These are phyloP conservation scores for Aspergillus pseudotamarii DNA, from an alignment of 2,329 filamentous ascomycete genomes.

Conservation along the genomic window DNA sequence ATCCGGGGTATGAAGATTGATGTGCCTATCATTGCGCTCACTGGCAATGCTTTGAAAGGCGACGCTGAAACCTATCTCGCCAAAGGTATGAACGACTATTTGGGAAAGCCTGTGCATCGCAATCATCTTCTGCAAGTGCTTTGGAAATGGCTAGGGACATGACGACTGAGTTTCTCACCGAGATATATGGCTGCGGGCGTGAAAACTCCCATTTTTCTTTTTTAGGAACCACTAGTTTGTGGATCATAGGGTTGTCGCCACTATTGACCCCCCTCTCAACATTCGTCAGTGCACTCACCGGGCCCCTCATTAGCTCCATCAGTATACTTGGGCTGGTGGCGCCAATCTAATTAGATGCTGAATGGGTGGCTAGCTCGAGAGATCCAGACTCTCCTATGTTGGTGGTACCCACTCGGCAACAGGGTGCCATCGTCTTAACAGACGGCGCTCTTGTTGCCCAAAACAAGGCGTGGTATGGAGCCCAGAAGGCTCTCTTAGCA, in stretches of 20 bases:
- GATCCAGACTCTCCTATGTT: not conserved
- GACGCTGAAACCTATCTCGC: constrained; percentile 57
- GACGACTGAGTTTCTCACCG: not conserved
- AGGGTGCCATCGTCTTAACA: not conserved
- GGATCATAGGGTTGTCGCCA: not conserved
- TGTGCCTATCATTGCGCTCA: constrained; percentile 58
- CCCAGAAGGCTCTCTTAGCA: not conserved
- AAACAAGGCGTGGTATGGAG: not conserved
- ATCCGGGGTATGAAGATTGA: constrained; percentile 45
- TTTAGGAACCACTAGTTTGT: not conserved
- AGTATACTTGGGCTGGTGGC: not conserved
- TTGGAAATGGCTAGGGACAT: constrained; percentile 38
- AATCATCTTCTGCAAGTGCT: constrained; percentile 50
- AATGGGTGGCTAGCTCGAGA: not conserved
- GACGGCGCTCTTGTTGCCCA: not conserved
- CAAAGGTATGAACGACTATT: constrained; percentile 60
- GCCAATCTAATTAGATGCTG: not conserved
- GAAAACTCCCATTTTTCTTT: not conserved
- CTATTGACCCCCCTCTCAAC: not conserved
- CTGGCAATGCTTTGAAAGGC: constrained; percentile 59
- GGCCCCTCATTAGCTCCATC: not conserved
- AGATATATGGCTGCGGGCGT: not conserved
- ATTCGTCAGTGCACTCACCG: not conserved
- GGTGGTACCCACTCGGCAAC: not conserved
- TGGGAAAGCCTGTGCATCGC: constrained; percentile 59